phyloP scores from a whole-genome alignment of 371 early-diverging fungal species.

The Paramicrosporidium saccamoebae region DNA sequence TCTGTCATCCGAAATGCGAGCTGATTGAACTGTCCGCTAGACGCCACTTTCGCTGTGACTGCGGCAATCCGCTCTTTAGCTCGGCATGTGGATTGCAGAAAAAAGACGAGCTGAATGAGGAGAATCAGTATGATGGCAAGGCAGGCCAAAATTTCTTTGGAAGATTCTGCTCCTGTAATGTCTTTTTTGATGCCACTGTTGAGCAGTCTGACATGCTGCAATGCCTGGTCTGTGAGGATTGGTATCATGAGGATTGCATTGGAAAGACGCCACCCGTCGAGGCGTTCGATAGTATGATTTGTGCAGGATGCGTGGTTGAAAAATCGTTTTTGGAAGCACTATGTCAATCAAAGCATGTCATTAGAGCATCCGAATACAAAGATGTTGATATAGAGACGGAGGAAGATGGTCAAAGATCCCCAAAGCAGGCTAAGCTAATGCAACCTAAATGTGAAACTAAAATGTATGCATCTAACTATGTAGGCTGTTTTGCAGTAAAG shows the following conservation, averaged over 20 bases:
- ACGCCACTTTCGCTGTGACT: constrained; percentile 48
- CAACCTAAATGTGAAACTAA: too few species aligned
- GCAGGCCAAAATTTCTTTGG: constrained; percentile 49
- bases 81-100: constrained; percentile 7
- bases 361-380: too few species aligned
- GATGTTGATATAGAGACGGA: too few species aligned
- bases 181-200: constrained; percentile 22
- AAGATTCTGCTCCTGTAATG: constrained; percentile 42
- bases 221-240: constrained; percentile 49
- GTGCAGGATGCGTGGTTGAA: too few species aligned
- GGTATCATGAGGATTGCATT: constrained; percentile 54
- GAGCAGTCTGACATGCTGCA: constrained; percentile 44
- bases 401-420: too few species aligned
- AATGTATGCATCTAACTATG: too few species aligned
- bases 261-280: too few species aligned
- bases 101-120: constrained; percentile 8
- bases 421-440: too few species aligned
- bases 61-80: constrained; percentile 16
- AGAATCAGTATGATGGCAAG: constrained; percentile 35
- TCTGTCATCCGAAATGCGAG: constrained; percentile 40
- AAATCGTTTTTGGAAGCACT: too few species aligned
- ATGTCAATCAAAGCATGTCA: too few species aligned
- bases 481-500: too few species aligned
- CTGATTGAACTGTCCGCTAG: constrained; percentile 48
- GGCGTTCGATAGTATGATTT: too few species aligned